phyloP scores from a whole-genome alignment of 2,329 filamentous ascomycete species.

The Penicillium sp. region DNA sequence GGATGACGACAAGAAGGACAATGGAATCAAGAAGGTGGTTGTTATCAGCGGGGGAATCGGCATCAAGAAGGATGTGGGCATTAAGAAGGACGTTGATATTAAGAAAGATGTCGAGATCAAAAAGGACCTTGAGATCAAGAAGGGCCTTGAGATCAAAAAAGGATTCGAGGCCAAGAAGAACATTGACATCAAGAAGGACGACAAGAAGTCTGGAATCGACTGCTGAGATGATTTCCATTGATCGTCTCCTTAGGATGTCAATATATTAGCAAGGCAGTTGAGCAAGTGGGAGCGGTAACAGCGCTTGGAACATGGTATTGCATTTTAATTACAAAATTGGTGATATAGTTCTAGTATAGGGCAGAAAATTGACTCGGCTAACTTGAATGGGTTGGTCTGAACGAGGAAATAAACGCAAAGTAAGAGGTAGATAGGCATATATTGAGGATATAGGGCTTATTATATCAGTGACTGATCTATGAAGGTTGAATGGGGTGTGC shows the following conservation, averaged over 20 bases:
- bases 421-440: too few relatives aligned
- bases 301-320: neutral
- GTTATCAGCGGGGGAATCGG: neutral
- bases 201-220: neutral
- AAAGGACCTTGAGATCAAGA: neutral
- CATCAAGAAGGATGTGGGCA: neutral
- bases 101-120: neutral
- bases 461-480: too few relatives aligned
- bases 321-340: neutral
- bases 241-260: neutral
- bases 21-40: neutral
- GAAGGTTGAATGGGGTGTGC: too few relatives aligned
- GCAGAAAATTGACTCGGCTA: neutral
- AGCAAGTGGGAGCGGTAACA: neutral
- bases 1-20: neutral
- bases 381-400: too few relatives aligned
- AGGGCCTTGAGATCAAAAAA: neutral
- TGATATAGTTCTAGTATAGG: neutral
- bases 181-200: neutral
- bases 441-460: too few relatives aligned
- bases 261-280: neutral
- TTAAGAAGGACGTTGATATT: neutral
- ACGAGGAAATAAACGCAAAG: too few relatives aligned
- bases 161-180: neutral
- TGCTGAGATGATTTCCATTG: neutral